These are phyloP conservation scores for Zopfochytrium polystomum DNA, from an alignment of 371 early-diverging fungal species.

Conservation along the genomic window DNA sequence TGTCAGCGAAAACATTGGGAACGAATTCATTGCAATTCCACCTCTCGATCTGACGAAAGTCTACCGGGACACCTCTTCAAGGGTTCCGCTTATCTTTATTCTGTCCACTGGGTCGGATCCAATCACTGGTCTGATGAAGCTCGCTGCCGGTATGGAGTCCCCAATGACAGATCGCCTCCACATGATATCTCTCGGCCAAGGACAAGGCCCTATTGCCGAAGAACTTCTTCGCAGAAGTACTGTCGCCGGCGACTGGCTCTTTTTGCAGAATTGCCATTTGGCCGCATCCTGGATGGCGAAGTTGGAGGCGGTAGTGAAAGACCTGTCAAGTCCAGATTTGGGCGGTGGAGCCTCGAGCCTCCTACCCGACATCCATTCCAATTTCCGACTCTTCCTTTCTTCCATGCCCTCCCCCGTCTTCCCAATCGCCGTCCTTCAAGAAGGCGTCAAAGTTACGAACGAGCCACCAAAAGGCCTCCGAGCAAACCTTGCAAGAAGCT, in stretches of 20 bases:
- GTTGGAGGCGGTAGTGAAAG: slow-evolving; percentile 51
- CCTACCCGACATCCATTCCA: slow-evolving; percentile 36
- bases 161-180: slow-evolving; percentile 51
- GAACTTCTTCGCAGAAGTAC: slow-evolving; percentile 44
- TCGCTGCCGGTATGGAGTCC: slow-evolving; percentile 50
- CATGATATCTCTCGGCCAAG: slow-evolving; percentile 59
- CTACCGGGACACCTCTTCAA: slow-evolving; percentile 48
- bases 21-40: slow-evolving; percentile 52
- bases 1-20: slow-evolving; percentile 47
- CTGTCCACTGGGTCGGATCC: slow-evolving; percentile 59
- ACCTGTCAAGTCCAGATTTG: slow-evolving; percentile 36
- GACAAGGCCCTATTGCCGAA: slow-evolving; percentile 61
- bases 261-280: slow-evolving; percentile 57
- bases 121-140: slow-evolving; percentile 47
- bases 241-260: slow-evolving; percentile 53
- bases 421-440: slow-evolving; percentile 53
- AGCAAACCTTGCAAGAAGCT: slow-evolving; percentile 53
- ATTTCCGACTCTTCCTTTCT: slow-evolving; percentile 53
- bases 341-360: neutral
- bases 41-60: slow-evolving; percentile 53
- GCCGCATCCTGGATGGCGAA: slow-evolving; percentile 58
- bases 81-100: slow-evolving; percentile 54
- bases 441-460: slow-evolving; percentile 57
- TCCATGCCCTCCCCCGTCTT: slow-evolving; percentile 61
- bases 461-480: slow-evolving; percentile 58